Conservation (phyloP, 768 basidiomycete species). For the Lanmaoa pseudosensibilis region DNA sequence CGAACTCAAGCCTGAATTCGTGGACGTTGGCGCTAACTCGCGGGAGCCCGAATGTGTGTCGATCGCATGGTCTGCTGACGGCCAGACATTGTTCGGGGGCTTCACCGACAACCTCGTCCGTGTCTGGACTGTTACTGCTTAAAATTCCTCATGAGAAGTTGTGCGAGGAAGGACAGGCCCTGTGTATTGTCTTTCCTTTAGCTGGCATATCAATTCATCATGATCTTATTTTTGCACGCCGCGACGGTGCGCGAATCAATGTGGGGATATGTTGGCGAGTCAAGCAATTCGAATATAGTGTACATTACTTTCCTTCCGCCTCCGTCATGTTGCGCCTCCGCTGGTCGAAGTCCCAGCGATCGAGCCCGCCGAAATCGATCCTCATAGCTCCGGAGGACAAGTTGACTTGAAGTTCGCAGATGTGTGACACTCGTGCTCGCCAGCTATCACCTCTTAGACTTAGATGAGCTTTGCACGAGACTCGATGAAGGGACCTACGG, state of each 20-base stretch:
- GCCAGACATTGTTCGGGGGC: conserved; percentile 95
- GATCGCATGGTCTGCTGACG: conserved; percentile 97
- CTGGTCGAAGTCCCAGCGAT: conserved; percentile 69
- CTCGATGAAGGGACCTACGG: not conserved
- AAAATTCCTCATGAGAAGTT: conserved; percentile 28
- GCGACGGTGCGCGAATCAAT: conserved; percentile 1
- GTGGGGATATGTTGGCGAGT: not conserved
- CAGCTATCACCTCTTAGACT: conserved; percentile 72
- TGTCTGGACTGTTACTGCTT: conserved; percentile 80
- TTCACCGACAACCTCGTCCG: conserved; percentile 94
- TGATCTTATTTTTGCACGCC: conserved; percentile 10
- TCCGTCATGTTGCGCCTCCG: conserved; percentile 64
- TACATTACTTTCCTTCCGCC: conserved; percentile 31
- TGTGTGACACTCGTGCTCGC: conserved; percentile 68
- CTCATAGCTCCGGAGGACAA: conserved; percentile 59
- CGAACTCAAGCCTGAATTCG: conserved; percentile 95
- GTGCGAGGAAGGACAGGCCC: conserved; percentile 13
- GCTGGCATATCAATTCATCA: conserved; percentile 23
- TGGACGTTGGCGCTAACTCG: conserved; percentile 67
- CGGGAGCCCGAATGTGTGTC: conserved; percentile 92
- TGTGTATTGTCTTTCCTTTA: conserved; percentile 28
- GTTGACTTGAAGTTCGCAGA: conserved; percentile 72
- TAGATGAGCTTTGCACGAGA: conserved; percentile 3
- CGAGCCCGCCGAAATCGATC: conserved; percentile 75
- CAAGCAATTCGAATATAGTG: not conserved